Conservation (phyloP, 768 basidiomycete genomes). For the Clavulina sp. region DNA sequence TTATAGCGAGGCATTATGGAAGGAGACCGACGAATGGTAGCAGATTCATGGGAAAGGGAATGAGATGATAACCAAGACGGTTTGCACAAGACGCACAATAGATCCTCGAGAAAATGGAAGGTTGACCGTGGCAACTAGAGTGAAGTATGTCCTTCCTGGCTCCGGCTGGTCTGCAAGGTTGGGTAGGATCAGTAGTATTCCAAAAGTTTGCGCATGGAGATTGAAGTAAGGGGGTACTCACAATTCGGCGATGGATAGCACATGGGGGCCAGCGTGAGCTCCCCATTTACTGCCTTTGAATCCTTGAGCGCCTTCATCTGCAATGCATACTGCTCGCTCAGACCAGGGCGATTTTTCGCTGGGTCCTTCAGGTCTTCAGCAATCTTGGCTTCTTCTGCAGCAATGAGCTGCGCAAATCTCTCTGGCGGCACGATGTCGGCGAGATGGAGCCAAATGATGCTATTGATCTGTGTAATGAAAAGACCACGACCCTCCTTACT, state of each 20-base stretch:
- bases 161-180: background rate
- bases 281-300: background rate
- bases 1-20: too few relatives aligned
- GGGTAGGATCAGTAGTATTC: background rate
- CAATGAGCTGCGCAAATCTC: background rate
- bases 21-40: too few relatives aligned
- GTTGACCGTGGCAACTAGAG: conserved; percentile 22
- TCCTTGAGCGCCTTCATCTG: background rate
- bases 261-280: background rate
- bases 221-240: too few relatives aligned
- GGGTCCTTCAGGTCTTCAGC: background rate
- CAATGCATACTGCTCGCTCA: background rate
- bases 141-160: conserved; percentile 19
- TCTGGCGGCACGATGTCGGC: background rate
- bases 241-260: background rate
- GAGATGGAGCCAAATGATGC: background rate
- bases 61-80: too few relatives aligned
- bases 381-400: background rate
- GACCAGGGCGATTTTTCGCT: background rate
- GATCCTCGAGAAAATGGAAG: conserved; percentile 30
- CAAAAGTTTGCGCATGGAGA: background rate
- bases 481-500: background rate
- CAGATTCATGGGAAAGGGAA: too few relatives aligned
- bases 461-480: background rate
- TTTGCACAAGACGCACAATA: background rate